These are phyloP conservation scores for Hypholoma fasciculare DNA, from an alignment of 768 basidiomycete species.

Conservation along the genomic window DNA sequence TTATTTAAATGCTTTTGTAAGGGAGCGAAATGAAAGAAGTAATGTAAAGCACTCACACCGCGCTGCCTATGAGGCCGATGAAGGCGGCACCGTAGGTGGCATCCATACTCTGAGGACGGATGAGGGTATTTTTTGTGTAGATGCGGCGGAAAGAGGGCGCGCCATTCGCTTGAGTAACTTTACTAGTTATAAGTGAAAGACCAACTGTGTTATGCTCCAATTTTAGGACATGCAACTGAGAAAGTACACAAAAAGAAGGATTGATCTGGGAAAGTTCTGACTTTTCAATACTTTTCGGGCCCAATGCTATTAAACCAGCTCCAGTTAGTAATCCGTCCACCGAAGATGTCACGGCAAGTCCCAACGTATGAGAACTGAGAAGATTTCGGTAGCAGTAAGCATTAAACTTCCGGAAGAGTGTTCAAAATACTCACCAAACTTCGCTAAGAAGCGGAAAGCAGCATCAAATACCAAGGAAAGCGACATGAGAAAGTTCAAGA, in stretches of 20 bases:
- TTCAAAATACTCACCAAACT: not conserved
- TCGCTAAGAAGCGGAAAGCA: not conserved
- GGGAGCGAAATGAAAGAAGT: not conserved
- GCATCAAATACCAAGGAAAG: too few species aligned
- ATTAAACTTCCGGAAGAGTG: not conserved
- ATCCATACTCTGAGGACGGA: conserved; percentile 40
- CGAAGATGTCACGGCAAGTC: conserved; percentile 5
- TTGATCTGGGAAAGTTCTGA: conserved; percentile 2
- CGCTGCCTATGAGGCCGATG: conserved; percentile 41
- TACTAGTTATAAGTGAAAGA: conserved; percentile 9
- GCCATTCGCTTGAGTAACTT: not conserved
- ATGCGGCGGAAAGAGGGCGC: conserved; percentile 11
- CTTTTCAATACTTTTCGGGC: not conserved
- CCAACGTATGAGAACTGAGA: not conserved
- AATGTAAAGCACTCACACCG: conserved; percentile 34
- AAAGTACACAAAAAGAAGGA: not conserved
- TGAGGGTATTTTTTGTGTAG: not conserved
- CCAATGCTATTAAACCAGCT: not conserved
- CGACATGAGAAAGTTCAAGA: too few species aligned
- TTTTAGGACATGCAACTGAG: not conserved
- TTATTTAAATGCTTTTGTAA: not conserved
- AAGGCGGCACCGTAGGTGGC: conserved; percentile 46
- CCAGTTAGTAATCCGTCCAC: not conserved
- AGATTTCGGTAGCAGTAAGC: not conserved
- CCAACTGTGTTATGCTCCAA: not conserved